These are phyloP conservation scores for Trichoderma gracile DNA, from an alignment of 2,329 filamentous ascomycete genomes.

Conservation along the genomic window DNA sequence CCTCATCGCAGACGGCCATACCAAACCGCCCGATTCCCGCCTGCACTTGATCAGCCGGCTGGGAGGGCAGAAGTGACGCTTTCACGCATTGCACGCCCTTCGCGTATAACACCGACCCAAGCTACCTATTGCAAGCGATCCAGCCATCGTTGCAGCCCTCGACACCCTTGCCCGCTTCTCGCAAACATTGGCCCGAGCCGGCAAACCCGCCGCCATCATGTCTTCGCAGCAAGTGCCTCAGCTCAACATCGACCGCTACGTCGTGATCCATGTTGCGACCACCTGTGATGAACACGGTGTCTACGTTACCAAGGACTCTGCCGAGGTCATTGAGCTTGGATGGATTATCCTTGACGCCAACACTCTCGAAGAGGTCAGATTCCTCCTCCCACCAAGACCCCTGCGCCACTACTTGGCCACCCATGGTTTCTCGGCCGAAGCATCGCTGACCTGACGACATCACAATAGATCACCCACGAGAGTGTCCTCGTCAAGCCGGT, in stretches of 20 bases:
- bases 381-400: constrained; percentile 22
- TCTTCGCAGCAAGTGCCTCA: constrained; percentile 50
- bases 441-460: constrained; percentile 26
- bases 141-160: constrained; percentile 24
- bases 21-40: constrained; percentile 19
- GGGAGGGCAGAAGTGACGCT: constrained; percentile 26
- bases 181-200: constrained; percentile 29
- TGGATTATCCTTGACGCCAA: constrained; percentile 96
- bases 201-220: constrained; percentile 37
- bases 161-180: constrained; percentile 25
- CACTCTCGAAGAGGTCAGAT: constrained; percentile 83
- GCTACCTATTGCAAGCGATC: constrained; percentile 26
- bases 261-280: constrained; percentile 97
- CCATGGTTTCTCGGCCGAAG: constrained; percentile 1
- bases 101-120: too few species aligned
- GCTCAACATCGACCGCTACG: constrained; percentile 87
- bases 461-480: constrained; percentile 79
- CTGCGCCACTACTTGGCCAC: constrained; percentile 22
- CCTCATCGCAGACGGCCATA: constrained; percentile 23
- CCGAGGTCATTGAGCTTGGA: constrained; percentile 97
- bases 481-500: constrained; percentile 96
- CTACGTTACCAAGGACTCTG: constrained; percentile 98
- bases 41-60: constrained; percentile 36
- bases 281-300: constrained; percentile 99
- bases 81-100: too few species aligned